Conservation (phyloP, 2,329 filamentous ascomycete species). For the Graphilbum ipis-grandicollis region DNA sequence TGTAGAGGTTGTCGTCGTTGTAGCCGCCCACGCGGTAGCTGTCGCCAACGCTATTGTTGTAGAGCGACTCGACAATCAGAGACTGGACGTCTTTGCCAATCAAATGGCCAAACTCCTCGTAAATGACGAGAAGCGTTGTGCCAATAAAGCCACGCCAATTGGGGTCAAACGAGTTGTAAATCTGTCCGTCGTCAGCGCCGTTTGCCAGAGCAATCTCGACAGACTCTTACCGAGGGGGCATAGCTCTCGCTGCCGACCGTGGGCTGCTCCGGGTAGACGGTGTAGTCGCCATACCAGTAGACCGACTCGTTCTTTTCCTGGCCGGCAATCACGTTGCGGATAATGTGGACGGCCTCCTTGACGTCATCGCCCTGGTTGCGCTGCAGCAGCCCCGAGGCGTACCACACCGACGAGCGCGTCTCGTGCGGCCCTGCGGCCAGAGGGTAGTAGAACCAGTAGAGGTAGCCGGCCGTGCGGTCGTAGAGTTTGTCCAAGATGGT, state of each 20-base stretch:
- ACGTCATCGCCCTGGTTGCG: slow-evolving; percentile 25
- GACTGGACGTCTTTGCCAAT: slow-evolving; percentile 17
- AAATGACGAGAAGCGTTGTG: slow-evolving; percentile 36
- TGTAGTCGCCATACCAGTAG: slow-evolving; percentile 37
- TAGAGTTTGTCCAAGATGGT: slow-evolving; percentile 36
- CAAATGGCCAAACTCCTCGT: slow-evolving; percentile 39
- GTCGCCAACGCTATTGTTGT: slow-evolving; percentile 39
- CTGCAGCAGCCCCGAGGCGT: slow-evolving; percentile 38
- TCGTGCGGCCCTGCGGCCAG: slow-evolving; percentile 36
- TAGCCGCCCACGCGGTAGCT: slow-evolving; percentile 43
- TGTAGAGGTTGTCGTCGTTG: slow-evolving; percentile 43
- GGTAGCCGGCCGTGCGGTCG: slow-evolving; percentile 31
- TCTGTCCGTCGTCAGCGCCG: slow-evolving; percentile 12
- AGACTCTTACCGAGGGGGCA: neutral
- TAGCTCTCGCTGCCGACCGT: slow-evolving; percentile 34
- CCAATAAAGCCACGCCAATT: slow-evolving; percentile 49
- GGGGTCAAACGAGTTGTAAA: slow-evolving; percentile 43
- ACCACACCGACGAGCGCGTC: slow-evolving; percentile 40
- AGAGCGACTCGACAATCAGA: slow-evolving; percentile 33
- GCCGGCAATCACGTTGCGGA: slow-evolving; percentile 28
- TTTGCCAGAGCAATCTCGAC: slow-evolving; percentile 5
- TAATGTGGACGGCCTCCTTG: slow-evolving; percentile 4
- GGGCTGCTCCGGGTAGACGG: slow-evolving; percentile 38
- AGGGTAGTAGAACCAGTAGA: slow-evolving; percentile 27
- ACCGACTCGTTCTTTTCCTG: slow-evolving; percentile 33